These are phyloP conservation scores for Starmera amethionina DNA, from an alignment of 805 yeast species.

Conservation along the genomic window DNA sequence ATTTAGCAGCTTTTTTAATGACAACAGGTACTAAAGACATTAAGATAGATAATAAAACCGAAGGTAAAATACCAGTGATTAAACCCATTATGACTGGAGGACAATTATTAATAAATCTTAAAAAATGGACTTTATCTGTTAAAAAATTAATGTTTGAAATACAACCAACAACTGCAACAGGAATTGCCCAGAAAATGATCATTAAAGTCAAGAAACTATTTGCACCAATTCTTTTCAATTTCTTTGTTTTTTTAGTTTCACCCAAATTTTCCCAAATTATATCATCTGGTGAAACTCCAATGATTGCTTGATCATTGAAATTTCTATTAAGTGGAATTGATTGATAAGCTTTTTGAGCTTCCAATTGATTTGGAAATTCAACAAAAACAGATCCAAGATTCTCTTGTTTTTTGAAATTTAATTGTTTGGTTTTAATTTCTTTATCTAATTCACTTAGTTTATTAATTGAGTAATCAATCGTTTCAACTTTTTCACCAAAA, in stretches of 20 bases:
- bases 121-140: conserved; percentile 61
- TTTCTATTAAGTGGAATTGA: conserved; percentile 49
- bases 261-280: conserved; percentile 75
- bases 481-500: conserved; percentile 77
- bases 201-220: conserved; percentile 51
- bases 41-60: conserved; percentile 67
- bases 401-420: conserved; percentile 37
- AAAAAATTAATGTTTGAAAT: conserved; percentile 79
- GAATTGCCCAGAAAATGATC: conserved; percentile 90
- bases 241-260: conserved; percentile 46
- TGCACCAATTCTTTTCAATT: conserved; percentile 47
- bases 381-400: conserved; percentile 64
- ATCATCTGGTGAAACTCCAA: conserved; percentile 73
- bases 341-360: conserved; percentile 84
- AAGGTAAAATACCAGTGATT: conserved; percentile 81
- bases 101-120: conserved; percentile 65
- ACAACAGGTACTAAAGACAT: conserved; percentile 84
- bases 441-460: conserved; percentile 59
- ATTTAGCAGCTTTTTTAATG: conserved; percentile 65
- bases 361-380: conserved; percentile 76
- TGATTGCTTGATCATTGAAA: conserved; percentile 33
- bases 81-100: conserved; percentile 68
- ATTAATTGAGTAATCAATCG: conserved; percentile 64
- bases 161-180: conserved; percentile 95
- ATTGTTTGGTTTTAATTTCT: conserved; percentile 52